A percentile compares a stretch with the other conserved stretches of the same genome.
These are phyloP conservation scores for Ricinus communis DNA, from an alignment of 345 rosid genomes.

Conservation along the genomic window DNA sequence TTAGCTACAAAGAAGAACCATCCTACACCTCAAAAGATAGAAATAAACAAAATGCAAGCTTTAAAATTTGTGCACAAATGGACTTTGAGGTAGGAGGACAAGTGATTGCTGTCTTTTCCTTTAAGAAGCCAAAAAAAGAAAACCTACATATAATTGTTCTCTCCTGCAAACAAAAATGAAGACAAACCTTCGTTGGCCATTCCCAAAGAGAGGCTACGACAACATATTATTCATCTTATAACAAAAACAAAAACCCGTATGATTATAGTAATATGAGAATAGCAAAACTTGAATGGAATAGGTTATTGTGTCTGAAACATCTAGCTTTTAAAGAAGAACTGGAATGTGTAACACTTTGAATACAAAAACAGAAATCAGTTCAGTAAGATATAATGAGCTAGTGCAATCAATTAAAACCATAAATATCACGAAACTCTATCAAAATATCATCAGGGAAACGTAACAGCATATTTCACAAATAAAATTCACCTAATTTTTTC, in stretches of 20 bases:
- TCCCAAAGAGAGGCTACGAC: background rate
- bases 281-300: background rate
- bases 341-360: no score
- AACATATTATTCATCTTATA: background rate
- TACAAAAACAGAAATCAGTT: no score
- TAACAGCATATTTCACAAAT: constrained; percentile 20
- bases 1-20: background rate
- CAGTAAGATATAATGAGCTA: no score
- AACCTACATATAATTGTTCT: background rate
- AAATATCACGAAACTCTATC: background rate
- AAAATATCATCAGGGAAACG: background rate
- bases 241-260: background rate
- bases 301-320: constrained; percentile 9
- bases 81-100: background rate
- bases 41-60: background rate
- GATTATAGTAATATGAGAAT: background rate
- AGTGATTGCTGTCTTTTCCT: background rate
- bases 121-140: background rate
- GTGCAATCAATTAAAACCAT: background rate
- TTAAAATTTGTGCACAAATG: background rate
- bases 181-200: background rate
- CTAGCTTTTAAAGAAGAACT: background rate
- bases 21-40: background rate
- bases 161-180: background rate
- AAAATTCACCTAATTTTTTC: constrained; percentile 20